Conservation (phyloP, 2,329 filamentous ascomycete genomes). For the Trichoderma citrinoviride region DNA sequence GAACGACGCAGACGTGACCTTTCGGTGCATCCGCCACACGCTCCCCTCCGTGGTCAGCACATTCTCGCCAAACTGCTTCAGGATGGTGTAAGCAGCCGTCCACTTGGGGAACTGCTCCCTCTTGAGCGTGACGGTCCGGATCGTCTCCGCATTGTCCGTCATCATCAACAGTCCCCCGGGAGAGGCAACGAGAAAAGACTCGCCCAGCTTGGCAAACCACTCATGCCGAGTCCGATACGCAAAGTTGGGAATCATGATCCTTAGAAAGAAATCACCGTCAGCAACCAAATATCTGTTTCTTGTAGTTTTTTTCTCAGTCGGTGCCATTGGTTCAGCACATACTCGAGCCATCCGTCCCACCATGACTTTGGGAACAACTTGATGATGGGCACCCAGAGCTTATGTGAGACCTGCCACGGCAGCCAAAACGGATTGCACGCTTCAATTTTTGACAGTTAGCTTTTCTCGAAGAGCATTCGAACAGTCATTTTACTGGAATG, state of each 20-base stretch:
- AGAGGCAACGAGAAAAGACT: constrained; percentile 63
- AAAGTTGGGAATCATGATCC: constrained; percentile 59
- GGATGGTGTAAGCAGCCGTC: constrained; percentile 36
- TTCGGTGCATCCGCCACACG: constrained; percentile 70
- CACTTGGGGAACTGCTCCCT: constrained; percentile 65
- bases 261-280: neutral
- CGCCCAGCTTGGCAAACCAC: constrained; percentile 58
- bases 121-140: constrained; percentile 62
- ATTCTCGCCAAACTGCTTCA: constrained; percentile 62
- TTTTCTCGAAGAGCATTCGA: too few species aligned
- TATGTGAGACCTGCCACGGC: constrained; percentile 55
- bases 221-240: constrained; percentile 54
- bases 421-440: constrained; percentile 50
- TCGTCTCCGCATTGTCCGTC: constrained; percentile 62
- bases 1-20: constrained; percentile 68
- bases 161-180: constrained; percentile 53
- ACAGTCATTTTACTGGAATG: too few species aligned
- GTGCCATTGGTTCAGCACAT: constrained; percentile 32
- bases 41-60: constrained; percentile 67
- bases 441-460: constrained; percentile 30
- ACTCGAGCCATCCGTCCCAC: constrained; percentile 61
- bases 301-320: neutral
- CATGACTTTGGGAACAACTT: constrained; percentile 52
- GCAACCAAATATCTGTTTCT: constrained; percentile 28
- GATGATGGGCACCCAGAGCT: constrained; percentile 55